Percentiles rank a stretch among this genome's conserved stretches.
These are phyloP conservation scores for Brassica incana DNA, from an alignment of 345 rosid species.

Conservation along the genomic window DNA sequence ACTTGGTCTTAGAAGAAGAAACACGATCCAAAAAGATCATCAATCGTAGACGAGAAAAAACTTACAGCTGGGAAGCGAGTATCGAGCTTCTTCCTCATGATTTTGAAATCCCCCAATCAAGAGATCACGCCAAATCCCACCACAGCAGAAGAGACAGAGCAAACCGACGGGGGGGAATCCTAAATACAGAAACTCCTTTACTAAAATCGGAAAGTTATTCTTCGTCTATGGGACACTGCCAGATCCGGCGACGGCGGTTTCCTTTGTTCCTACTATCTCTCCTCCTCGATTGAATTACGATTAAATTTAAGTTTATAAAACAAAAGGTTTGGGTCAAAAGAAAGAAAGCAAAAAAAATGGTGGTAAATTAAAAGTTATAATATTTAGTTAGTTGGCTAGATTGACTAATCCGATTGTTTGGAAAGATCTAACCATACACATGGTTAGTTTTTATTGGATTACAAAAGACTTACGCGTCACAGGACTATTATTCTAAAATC, in stretches of 20 bases:
- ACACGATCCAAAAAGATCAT: background rate
- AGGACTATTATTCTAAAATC: background rate
- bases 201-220: background rate
- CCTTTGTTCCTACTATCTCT: constrained; percentile 4
- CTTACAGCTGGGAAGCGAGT: constrained; percentile 44
- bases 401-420: constrained; percentile 11
- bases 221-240: constrained; percentile 23
- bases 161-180: background rate
- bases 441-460: background rate
- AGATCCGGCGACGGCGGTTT: constrained; percentile 47
- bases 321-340: background rate
- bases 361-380: too few relatives aligned
- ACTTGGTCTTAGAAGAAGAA: background rate
- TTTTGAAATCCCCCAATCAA: background rate
- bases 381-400: too few relatives aligned
- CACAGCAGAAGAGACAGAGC: too few relatives aligned
- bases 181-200: constrained; percentile 1
- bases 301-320: background rate
- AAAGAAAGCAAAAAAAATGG: too few relatives aligned
- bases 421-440: constrained; percentile 9
- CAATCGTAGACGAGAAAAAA: background rate
- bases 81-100: constrained; percentile 43
- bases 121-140: background rate
- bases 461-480: background rate
- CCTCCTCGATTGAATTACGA: background rate